Conservation (phyloP, 2,329 filamentous ascomycete genomes). For the Colletotrichum sp. region DNA sequence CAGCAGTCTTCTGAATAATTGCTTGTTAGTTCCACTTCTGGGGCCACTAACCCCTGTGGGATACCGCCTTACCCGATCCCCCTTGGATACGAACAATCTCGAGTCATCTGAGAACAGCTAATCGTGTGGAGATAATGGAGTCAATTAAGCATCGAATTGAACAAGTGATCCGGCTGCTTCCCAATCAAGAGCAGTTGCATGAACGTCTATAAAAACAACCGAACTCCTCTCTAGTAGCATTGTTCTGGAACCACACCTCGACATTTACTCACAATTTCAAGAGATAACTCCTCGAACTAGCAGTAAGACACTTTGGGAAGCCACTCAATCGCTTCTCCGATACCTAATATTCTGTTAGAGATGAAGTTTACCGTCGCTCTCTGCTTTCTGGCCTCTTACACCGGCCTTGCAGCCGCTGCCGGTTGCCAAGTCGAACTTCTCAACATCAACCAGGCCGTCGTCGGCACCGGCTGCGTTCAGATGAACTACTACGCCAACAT, state of each 20-base stretch:
- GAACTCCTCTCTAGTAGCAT: not conserved
- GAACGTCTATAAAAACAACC: not conserved
- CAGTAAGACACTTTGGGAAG: not conserved
- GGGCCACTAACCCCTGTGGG: not conserved
- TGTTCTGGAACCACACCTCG: not conserved
- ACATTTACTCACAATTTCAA: rapidly evolving
- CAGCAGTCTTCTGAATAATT: not conserved
- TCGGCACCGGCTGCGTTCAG: not conserved
- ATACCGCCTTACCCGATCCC: not conserved
- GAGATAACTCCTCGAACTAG: rapidly evolving
- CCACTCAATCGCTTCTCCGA: rapidly evolving
- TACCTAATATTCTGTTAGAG: not conserved
- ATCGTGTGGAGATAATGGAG: not conserved
- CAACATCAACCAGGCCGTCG: not conserved
- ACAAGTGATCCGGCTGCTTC: not conserved
- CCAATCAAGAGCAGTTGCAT: not conserved
- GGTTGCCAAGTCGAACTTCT: not conserved
- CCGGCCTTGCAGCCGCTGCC: not conserved
- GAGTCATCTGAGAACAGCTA: not conserved
- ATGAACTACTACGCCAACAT: not conserved
- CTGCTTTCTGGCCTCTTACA: not conserved
- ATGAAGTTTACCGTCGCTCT: not conserved
- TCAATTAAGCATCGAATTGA: not conserved
- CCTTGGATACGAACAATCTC: not conserved
- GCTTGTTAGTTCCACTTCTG: not conserved